Evolutionary conservation across 805 yeast genomes (phyloP).

Genomic region (Torulaspora maleeae): DNA sequence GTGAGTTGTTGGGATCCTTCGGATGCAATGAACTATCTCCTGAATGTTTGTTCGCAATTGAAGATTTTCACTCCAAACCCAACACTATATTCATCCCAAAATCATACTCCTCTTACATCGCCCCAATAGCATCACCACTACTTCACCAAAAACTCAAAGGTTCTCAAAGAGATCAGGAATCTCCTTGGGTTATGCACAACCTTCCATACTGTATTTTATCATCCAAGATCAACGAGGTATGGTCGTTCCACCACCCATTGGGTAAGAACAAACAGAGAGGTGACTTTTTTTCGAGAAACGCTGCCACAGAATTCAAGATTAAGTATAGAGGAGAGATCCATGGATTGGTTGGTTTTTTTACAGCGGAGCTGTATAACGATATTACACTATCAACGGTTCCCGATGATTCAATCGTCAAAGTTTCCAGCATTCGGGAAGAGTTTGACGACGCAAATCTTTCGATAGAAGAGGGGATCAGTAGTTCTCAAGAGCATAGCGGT

Average conservation of each 20-base stretch:
- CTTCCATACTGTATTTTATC: conserved; percentile 43
- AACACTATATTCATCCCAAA: conserved; percentile 59
- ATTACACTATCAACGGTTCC: conserved; percentile 37
- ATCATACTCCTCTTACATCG: conserved; percentile 52
- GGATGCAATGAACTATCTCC: conserved; percentile 92
- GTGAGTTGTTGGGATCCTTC: conserved; percentile 84
- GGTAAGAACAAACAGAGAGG: background rate
- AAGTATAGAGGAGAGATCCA: conserved; percentile 54
- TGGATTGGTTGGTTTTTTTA: conserved; percentile 72
- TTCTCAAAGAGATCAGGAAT: conserved; percentile 33
- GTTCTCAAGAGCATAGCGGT: background rate
- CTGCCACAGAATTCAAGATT: conserved; percentile 41
- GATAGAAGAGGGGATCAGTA: background rate
- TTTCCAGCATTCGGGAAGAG: background rate
- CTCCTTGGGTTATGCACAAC: conserved; percentile 45
- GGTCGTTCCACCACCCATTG: conserved; percentile 59
- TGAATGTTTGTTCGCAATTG: conserved; percentile 56
- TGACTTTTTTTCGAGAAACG: conserved; percentile 18
- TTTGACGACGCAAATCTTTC: background rate
- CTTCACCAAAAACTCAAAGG: conserved; percentile 38
- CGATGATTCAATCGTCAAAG: conserved; percentile 18
- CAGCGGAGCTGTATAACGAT: conserved; percentile 61
- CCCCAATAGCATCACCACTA: conserved; percentile 63
- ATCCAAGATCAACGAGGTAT: conserved; percentile 46
- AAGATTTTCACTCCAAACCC: conserved; percentile 37